phyloP scores from a whole-genome alignment of 495 filamentous ascomycete species.

The Annulohypoxylon bovei region DNA sequence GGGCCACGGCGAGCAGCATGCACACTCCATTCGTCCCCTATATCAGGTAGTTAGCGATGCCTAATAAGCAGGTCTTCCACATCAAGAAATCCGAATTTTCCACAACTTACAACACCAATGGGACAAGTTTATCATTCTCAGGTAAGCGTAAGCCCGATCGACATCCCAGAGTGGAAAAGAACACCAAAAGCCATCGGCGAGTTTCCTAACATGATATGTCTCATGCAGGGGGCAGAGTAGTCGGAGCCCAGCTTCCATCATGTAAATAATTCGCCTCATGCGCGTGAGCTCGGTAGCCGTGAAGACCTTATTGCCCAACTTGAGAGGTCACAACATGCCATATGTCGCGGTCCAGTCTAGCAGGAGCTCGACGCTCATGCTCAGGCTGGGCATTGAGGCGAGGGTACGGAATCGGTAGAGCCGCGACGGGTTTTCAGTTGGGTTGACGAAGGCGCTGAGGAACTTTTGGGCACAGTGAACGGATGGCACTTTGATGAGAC shows the following conservation, averaged over 20 bases:
- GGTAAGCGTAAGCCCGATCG: not conserved
- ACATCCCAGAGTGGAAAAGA: not conserved
- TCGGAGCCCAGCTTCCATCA: not conserved
- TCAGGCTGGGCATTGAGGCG: not conserved
- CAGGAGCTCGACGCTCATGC: not conserved
- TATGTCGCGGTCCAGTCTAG: conserved; percentile 4
- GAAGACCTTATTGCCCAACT: not conserved
- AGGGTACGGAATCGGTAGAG: not conserved
- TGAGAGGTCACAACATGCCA: not conserved
- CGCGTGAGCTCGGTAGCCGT: conserved; percentile 14
- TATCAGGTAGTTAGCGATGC: not conserved
- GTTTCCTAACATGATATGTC: not conserved
- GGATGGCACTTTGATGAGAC: not conserved
- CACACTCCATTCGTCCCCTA: not conserved
- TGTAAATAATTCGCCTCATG: conserved; percentile 4
- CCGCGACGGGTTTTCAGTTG: not conserved
- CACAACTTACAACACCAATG: not conserved
- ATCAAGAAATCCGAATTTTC: not conserved
- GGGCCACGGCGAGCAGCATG: not conserved
- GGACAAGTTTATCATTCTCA: not conserved
- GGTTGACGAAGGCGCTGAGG: conserved; percentile 1
- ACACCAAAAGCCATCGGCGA: not conserved
- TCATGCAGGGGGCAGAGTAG: not conserved
- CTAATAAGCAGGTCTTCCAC: not conserved
- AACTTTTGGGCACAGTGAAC: not conserved